Conservation (phyloP, 2,329 filamentous ascomycete genomes). For the Cryphonectria nitschkei region DNA sequence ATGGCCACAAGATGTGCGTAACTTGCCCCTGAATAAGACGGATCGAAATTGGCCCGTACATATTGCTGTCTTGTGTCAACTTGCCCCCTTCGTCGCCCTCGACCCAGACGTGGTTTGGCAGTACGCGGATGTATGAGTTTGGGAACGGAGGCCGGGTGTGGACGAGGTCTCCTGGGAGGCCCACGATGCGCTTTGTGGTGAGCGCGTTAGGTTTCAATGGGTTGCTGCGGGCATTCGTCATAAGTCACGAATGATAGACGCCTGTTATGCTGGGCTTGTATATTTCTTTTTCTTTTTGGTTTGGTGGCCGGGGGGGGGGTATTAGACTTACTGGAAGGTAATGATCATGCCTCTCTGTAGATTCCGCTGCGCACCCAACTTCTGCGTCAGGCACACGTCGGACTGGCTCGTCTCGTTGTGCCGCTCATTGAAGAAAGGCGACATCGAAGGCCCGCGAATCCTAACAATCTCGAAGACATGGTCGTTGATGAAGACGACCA, state of each 20-base stretch:
- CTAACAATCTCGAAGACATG: conserved; percentile 61
- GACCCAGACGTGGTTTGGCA: conserved; percentile 88
- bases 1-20: conserved; percentile 73
- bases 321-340: conserved; percentile 61
- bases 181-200: conserved; percentile 83
- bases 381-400: conserved; percentile 63
- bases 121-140: conserved; percentile 63
- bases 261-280: background rate
- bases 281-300: background rate
- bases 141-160: conserved; percentile 66
- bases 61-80: conserved; percentile 81
- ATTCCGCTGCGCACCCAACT: conserved; percentile 59
- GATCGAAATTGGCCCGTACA: conserved; percentile 81
- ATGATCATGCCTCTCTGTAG: conserved; percentile 76
- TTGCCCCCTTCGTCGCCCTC: conserved; percentile 82
- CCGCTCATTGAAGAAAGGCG: conserved; percentile 73
- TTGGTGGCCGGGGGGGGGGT: background rate
- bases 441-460: conserved; percentile 72
- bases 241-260: background rate
- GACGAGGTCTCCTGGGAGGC: conserved; percentile 77
- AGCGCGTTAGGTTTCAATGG: conserved; percentile 71
- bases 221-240: conserved; percentile 52
- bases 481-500: conserved; percentile 63
- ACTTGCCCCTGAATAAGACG: conserved; percentile 76
- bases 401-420: conserved; percentile 57